These are phyloP conservation scores for Blastobotrys persicus DNA, from an alignment of 1,139 yeast genomes.

Conservation along the genomic window DNA sequence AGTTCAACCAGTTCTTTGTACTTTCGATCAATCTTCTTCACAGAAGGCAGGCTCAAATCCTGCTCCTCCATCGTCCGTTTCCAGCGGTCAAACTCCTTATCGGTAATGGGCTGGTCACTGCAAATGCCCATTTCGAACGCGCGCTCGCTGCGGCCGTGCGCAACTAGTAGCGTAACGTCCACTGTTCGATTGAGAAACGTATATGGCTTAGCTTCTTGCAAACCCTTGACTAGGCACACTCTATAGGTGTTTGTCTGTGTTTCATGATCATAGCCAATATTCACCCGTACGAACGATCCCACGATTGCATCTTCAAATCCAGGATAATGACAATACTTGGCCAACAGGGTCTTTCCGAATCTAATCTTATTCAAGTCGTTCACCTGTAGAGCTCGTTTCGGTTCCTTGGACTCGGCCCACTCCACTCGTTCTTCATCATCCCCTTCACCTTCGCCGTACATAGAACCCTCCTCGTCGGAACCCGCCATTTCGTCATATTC, in stretches of 20 bases:
- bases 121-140: constrained; percentile 74
- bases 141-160: constrained; percentile 67
- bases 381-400: constrained; percentile 37
- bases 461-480: constrained; percentile 34
- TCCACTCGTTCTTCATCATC: constrained; percentile 45
- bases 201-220: constrained; percentile 59
- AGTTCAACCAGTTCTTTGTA: constrained; percentile 58
- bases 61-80: constrained; percentile 58
- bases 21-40: constrained; percentile 66
- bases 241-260: constrained; percentile 70
- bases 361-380: constrained; percentile 67
- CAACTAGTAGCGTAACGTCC: constrained; percentile 45
- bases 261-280: constrained; percentile 67
- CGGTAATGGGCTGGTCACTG: constrained; percentile 69
- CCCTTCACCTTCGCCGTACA: constrained; percentile 44
- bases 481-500: constrained; percentile 31
- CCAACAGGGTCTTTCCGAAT: constrained; percentile 73
- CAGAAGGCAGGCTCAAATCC: constrained; percentile 58
- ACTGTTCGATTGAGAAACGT: constrained; percentile 44
- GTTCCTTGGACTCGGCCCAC: constrained; percentile 48
- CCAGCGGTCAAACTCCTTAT: constrained; percentile 75
- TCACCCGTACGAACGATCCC: constrained; percentile 79
- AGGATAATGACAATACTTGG: constrained; percentile 77
- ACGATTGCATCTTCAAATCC: constrained; percentile 66
- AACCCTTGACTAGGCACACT: constrained; percentile 74